Percentiles rank a stretch among this genome's conserved stretches.
These are phyloP conservation scores for Saprolegnia parasitica DNA, from an alignment of 352 stramenopile genomes.

Conservation along the genomic window DNA sequence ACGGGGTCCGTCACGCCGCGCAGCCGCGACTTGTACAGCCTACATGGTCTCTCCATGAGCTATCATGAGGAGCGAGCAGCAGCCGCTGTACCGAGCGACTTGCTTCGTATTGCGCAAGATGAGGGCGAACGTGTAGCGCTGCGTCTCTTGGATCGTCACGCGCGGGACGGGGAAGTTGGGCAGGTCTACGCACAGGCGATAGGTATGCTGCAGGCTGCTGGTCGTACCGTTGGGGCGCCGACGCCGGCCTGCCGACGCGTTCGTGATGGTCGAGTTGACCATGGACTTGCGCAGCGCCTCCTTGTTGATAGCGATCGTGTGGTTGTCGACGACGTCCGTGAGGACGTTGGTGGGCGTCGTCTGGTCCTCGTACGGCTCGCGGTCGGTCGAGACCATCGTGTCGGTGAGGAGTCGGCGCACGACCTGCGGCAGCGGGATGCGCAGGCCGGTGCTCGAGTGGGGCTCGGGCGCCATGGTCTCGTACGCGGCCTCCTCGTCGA, in stretches of 20 bases:
- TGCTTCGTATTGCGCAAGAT: constrained; percentile 78
- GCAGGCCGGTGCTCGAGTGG: background rate
- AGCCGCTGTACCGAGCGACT: constrained; percentile 35
- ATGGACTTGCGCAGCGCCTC: constrained; percentile 20
- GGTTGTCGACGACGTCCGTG: constrained; percentile 17
- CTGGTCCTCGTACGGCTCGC: constrained; percentile 19
- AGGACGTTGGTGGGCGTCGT: constrained; percentile 23
- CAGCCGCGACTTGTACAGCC: constrained; percentile 20
- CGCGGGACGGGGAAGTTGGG: constrained; percentile 18
- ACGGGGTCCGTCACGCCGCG: constrained; percentile 8
- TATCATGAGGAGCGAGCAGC: background rate
- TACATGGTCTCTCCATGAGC: background rate
- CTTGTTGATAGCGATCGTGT: constrained; percentile 22
- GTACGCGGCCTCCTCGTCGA: background rate
- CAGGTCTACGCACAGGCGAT: background rate
- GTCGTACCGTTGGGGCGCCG: constrained; percentile 1
- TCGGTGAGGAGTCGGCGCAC: constrained; percentile 7
- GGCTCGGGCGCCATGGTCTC: background rate
- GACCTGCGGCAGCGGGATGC: constrained; percentile 12
- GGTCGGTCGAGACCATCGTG: constrained; percentile 1
- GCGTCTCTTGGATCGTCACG: constrained; percentile 58
- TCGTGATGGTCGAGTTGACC: constrained; percentile 14
- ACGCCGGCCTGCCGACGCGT: background rate
- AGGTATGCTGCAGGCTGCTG: background rate
- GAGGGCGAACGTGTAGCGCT: constrained; percentile 87